These are phyloP conservation scores for Capsella rubella DNA, from an alignment of 441 rosid species.

Conservation along the genomic window DNA sequence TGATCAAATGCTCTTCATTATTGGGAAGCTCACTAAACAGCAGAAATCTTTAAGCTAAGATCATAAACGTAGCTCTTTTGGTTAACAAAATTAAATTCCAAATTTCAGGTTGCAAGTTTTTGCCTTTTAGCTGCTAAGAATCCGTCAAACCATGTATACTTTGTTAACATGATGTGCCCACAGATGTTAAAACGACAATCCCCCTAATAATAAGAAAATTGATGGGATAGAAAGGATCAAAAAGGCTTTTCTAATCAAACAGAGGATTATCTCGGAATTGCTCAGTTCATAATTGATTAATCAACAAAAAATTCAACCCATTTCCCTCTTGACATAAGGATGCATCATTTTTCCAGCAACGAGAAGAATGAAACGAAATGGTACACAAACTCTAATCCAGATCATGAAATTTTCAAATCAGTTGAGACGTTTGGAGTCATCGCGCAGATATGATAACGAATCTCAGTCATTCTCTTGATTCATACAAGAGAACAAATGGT, in stretches of 20 bases:
- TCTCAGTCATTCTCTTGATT: neutral
- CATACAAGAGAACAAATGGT: neutral
- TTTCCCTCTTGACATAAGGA: neutral
- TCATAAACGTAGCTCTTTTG: neutral
- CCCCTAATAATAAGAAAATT: neutral
- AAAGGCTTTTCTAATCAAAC: neutral
- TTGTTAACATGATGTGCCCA: neutral
- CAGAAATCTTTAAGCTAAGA: neutral
- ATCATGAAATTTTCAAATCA: neutral
- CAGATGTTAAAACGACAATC: neutral
- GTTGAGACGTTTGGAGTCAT: neutral
- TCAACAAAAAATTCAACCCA: neutral
- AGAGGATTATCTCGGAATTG: constrained; percentile 16
- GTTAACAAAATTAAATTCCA: neutral
- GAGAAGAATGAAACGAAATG: constrained; percentile 17
- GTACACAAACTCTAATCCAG: constrained; percentile 1
- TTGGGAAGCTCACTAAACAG: neutral
- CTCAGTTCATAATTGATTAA: constrained; percentile 21
- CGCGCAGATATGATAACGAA: neutral
- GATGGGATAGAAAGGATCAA: neutral
- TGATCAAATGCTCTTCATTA: neutral
- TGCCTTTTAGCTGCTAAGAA: neutral
- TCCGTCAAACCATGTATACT: neutral
- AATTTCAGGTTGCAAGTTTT: neutral
- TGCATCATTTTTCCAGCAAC: neutral